Base-by-base conservation (phyloP, 306 rosid genomes). In the Luffa acutangula region DNA sequence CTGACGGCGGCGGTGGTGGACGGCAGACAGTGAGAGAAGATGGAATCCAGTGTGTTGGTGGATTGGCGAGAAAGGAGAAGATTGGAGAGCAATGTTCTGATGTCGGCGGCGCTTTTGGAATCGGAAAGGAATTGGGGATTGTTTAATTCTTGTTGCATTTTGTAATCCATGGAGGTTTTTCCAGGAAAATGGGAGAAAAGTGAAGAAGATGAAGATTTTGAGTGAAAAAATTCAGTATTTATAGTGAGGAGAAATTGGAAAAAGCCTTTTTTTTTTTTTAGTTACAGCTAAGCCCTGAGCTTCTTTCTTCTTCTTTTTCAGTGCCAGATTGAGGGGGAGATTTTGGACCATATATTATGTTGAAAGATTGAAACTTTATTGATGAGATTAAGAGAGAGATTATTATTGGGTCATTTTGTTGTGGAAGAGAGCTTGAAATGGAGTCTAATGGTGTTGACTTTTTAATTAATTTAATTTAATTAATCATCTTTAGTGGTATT, bases 1-100 rank as follows among this genome's bases (percentile, higher is more conserved):
- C 43, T 77, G 2, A 78, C 1, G 37, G 58, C 65, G 74, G 11
- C 31, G 1, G 79, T 5, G n/a, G 72, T 73, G 41, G 92, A 39
- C 14, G 83, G 86, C 0, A 80, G 70, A 81, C 83, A 86, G 65
- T 78, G 82, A 0, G 93, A 91, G 91, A 96, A 96, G 79, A 96
- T 96, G 7, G 99, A 90, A 84, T 96, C 99, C 6, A 96, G 79
- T 12, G 99, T 88, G 90, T 85, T 95, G 36, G 90, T 82, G 87
- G 11, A 13, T 10, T 33, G 43, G 8, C 90, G 83, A 46, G 93
- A 80, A 33, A 92, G 63, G 12, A 76, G 20, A 37, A 76, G 66
- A 76, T 58, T 76, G 10, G 67, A 76, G 33, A 76, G 80, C 13
- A 76, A 20, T 3, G 51, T 53, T 56, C 69, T 9, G 5, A 92